Percentiles rank a stretch among this genome's conserved stretches.
Evolutionary conservation across 179 eudicot genomes (phyloP).

Genomic region (Sideroxylon spinosum): DNA sequence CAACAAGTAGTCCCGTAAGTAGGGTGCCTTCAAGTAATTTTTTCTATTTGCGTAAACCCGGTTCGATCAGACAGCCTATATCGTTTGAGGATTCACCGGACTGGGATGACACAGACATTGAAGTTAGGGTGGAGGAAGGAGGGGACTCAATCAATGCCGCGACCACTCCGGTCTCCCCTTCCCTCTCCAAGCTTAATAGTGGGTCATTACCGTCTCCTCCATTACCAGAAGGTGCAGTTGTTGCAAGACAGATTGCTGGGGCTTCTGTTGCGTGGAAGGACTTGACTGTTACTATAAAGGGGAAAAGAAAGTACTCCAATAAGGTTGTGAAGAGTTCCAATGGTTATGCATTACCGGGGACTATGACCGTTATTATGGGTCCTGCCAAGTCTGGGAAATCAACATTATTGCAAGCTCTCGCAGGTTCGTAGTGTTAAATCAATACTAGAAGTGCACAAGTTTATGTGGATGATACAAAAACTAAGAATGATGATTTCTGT

Average conservation of each 20-base stretch:
- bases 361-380: constrained; percentile 97
- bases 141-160: constrained; percentile 64
- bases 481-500: constrained; percentile 5
- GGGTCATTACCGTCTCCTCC: constrained; percentile 79
- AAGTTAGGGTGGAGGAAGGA: constrained; percentile 72
- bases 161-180: constrained; percentile 75
- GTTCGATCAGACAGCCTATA: constrained; percentile 76
- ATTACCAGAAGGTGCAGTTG: constrained; percentile 46
- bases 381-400: constrained; percentile 99
- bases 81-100: constrained; percentile 98
- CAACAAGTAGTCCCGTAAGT: constrained; percentile 92
- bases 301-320: constrained; percentile 84
- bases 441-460: background rate
- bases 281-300: constrained; percentile 75
- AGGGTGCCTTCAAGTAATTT: constrained; percentile 85
- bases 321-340: constrained; percentile 87
- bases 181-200: constrained; percentile 79
- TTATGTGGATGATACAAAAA: background rate
- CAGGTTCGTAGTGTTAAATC: constrained; percentile 50
- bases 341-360: constrained; percentile 92
- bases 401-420: constrained; percentile 84
- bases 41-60: constrained; percentile 84
- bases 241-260: constrained; percentile 67
- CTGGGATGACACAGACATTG: constrained; percentile 91
- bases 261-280: constrained; percentile 91